Conservation (phyloP, 225 moss, liverwort and hornwort genomes). For the Marchantia paleacea region DNA sequence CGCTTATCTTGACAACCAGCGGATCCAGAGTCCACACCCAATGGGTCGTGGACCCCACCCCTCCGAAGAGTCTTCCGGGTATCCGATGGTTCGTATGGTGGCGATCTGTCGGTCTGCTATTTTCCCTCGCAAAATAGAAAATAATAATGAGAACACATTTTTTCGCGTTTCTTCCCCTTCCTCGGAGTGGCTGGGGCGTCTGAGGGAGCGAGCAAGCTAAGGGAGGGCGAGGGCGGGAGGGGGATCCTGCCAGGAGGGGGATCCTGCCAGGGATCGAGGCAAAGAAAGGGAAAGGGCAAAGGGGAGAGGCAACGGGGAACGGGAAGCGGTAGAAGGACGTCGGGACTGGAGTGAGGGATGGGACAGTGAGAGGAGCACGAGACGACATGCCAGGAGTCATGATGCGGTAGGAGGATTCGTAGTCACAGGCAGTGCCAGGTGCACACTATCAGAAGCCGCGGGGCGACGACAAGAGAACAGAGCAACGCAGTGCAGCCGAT, state of each 20-base stretch:
- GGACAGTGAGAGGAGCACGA: neutral
- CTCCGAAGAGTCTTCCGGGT: neutral
- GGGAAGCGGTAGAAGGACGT: too few relatives aligned
- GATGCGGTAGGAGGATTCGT: neutral
- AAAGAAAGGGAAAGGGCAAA: neutral
- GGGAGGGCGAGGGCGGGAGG: neutral
- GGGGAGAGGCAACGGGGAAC: too few relatives aligned
- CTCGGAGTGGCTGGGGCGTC: neutral
- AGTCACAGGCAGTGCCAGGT: neutral
- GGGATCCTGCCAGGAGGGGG: too few relatives aligned
- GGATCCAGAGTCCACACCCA: neutral
- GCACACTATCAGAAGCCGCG: neutral
- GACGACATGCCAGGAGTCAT: neutral
- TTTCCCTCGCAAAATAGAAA: conserved; percentile 16
- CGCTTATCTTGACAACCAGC: neutral
- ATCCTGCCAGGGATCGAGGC: too few relatives aligned
- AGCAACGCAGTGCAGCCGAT: neutral
- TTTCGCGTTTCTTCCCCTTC: neutral
- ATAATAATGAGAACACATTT: neutral
- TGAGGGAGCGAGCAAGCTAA: neutral
- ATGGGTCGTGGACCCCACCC: neutral
- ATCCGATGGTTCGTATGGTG: neutral
- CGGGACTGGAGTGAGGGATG: neutral
- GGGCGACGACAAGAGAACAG: neutral
- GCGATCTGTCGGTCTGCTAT: neutral